These are phyloP conservation scores for Penicillium sp. DNA, from an alignment of 2,329 filamentous ascomycete species.

Conservation along the genomic window DNA sequence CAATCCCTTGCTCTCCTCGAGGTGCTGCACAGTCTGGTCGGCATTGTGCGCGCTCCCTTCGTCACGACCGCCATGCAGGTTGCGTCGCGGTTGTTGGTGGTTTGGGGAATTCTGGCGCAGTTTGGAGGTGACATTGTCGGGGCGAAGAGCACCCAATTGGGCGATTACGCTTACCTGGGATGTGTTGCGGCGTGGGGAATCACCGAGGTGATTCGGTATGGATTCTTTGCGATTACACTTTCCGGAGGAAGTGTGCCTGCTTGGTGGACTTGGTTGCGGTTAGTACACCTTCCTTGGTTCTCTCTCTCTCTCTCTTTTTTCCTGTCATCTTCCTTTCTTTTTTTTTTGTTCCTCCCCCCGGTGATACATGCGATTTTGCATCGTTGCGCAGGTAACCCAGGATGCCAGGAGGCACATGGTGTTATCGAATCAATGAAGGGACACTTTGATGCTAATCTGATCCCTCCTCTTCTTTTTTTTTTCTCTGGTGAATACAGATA, in stretches of 20 bases:
- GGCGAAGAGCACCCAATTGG: constrained; percentile 20
- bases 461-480: no score
- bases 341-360: neutral
- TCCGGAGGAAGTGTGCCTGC: constrained; percentile 53
- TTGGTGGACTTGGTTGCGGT: constrained; percentile 60
- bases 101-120: constrained; percentile 73
- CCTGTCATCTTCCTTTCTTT: constrained; percentile 1
- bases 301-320: neutral
- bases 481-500: constrained; percentile 41
- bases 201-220: constrained; percentile 90
- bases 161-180: constrained; percentile 41
- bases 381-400: no score
- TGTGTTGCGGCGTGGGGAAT: constrained; percentile 74
- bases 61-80: constrained; percentile 88
- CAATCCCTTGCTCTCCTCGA: constrained; percentile 82
- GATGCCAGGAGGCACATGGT: no score
- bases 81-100: constrained; percentile 74
- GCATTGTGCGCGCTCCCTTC: constrained; percentile 78
- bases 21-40: constrained; percentile 70
- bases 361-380: no score
- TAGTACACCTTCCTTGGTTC: constrained; percentile 4
- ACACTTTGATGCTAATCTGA: no score
- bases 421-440: no score
- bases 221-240: constrained; percentile 72
- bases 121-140: constrained; percentile 47